Evolutionary conservation across 371 early-diverging fungal species (phyloP).

Genomic region (Parasitella parasitica): DNA sequence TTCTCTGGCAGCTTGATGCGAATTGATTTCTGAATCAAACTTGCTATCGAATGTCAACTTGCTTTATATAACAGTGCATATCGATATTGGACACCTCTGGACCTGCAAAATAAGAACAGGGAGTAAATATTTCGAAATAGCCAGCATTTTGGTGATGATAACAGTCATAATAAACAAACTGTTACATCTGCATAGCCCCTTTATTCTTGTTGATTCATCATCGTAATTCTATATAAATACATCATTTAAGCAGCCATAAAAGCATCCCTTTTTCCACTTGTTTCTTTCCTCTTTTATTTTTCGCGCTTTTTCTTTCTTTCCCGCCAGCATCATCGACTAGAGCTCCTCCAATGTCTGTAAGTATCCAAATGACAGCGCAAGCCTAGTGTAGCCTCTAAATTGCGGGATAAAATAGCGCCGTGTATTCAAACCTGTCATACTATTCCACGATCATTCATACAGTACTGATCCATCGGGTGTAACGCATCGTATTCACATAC

Average conservation of each 20-base stretch:
- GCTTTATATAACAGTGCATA: too few relatives aligned
- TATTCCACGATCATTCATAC: constrained; percentile 27
- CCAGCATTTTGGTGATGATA: constrained; percentile 19
- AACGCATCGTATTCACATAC: constrained; percentile 28
- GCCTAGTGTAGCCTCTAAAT: too few relatives aligned
- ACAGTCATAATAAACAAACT: constrained; percentile 19
- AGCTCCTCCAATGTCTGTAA: constrained; percentile 21
- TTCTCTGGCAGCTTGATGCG: background rate
- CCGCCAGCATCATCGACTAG: too few relatives aligned
- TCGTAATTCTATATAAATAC: constrained; percentile 4
- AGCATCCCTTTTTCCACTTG: background rate
- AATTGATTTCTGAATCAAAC: background rate
- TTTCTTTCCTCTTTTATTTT: background rate
- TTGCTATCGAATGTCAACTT: too few relatives aligned
- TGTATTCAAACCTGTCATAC: constrained; percentile 27
- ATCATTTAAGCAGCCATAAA: background rate
- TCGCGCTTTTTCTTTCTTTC: background rate
- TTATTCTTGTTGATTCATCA: constrained; percentile 9
- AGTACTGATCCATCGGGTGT: constrained; percentile 6
- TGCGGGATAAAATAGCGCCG: constrained; percentile 23
- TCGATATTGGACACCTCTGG: background rate
- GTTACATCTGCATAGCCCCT: constrained; percentile 26
- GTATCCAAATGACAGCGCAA: background rate
- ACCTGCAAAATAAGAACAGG: background rate
- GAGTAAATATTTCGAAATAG: background rate